These are phyloP conservation scores for Exophiala aquamarina DNA, from an alignment of 2,329 filamentous ascomycete species.

Conservation along the genomic window DNA sequence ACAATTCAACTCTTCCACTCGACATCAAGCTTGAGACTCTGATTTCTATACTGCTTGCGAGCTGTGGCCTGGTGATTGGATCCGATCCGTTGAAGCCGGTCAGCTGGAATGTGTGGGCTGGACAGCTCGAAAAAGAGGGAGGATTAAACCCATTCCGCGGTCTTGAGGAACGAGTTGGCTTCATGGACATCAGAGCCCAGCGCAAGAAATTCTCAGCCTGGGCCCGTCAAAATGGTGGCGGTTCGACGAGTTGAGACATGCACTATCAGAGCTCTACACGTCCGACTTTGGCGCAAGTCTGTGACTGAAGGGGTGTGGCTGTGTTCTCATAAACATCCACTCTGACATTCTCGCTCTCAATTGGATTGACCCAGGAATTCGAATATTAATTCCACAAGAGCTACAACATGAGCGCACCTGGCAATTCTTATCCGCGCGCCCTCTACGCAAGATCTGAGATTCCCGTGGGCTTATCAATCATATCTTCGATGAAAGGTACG, in stretches of 20 bases:
- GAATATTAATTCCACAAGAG: no score
- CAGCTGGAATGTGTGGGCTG: constrained; percentile 76
- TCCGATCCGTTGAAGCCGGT: constrained; percentile 81
- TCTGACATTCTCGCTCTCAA: no score
- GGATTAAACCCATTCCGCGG: constrained; percentile 77
- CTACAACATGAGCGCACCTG: no score
- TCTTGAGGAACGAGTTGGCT: constrained; percentile 78
- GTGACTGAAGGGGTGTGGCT: no score
- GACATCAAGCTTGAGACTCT: constrained; percentile 90
- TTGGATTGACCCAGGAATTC: no score
- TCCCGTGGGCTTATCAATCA: no score
- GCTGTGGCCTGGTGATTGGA: constrained; percentile 75
- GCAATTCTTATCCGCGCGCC: no score
- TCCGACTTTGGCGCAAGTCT: no score
- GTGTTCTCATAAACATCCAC: no score
- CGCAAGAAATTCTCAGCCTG: constrained; percentile 77
- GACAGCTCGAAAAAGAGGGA: constrained; percentile 67
- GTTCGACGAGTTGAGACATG: constrained; percentile 31
- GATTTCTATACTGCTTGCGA: constrained; percentile 75
- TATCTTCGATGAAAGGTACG: no score
- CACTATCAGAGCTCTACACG: no score
- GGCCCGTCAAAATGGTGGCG: constrained; percentile 50
- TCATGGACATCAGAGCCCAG: constrained; percentile 78
- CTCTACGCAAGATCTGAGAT: no score
- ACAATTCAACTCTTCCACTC: constrained; percentile 59